Conservation (phyloP, 306 rosid genomes). For the Ormosia semicastrata region DNA sequence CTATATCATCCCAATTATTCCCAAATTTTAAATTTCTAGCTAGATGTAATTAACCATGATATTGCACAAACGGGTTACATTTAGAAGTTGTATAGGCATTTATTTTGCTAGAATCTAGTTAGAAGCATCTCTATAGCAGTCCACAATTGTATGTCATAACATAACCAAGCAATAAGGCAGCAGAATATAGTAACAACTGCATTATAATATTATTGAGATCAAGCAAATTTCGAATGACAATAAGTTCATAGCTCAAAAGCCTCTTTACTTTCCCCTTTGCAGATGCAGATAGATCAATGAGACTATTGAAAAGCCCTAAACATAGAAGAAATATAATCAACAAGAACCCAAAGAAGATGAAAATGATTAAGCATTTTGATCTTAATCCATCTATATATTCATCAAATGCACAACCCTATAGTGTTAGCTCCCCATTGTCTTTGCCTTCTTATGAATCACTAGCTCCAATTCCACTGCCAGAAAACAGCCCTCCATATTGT, state of each 20-base stretch:
- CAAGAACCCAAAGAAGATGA: conserved; percentile 52
- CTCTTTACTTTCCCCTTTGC: conserved; percentile 11
- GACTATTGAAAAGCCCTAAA: conserved; percentile 28
- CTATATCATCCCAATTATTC: not conserved
- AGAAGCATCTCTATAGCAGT: not conserved
- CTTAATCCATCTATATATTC: conserved; percentile 37
- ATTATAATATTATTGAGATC: not conserved
- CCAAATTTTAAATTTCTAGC: not conserved
- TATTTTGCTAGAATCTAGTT: not conserved
- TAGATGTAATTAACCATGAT: not conserved
- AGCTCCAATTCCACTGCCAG: conserved; percentile 53
- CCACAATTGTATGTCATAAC: not conserved
- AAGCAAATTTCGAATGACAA: not conserved
- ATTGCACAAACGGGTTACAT: conserved; percentile 2
- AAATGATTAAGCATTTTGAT: conserved; percentile 43
- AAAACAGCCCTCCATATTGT: conserved; percentile 63
- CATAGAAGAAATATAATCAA: conserved; percentile 39
- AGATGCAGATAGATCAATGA: conserved; percentile 64
- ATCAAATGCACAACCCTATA: conserved; percentile 60
- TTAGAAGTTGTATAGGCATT: not conserved
- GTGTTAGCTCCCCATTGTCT: conserved; percentile 65
- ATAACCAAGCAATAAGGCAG: not conserved
- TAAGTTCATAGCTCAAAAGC: not conserved
- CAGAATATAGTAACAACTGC: not conserved
- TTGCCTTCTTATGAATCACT: conserved; percentile 82